A percentile compares a stretch with the other conserved stretches of the same genome.
These are phyloP conservation scores for Lentinula detonsa DNA, from an alignment of 768 basidiomycete species.

Conservation along the genomic window DNA sequence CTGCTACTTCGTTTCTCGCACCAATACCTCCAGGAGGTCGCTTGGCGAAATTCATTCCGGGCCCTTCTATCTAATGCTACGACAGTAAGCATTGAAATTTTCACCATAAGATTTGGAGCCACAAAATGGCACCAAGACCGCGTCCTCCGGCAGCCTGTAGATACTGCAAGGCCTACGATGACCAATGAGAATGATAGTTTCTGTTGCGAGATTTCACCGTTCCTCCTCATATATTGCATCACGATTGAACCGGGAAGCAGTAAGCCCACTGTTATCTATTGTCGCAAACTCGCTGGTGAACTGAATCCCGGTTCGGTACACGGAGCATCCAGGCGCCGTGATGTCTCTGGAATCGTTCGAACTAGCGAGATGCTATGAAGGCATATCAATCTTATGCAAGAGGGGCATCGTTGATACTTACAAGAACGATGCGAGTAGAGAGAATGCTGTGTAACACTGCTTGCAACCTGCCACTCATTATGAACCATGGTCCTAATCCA, in stretches of 20 bases:
- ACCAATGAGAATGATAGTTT: too few species aligned
- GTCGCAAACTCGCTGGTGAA: slow-evolving; percentile 2
- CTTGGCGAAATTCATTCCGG: too few species aligned
- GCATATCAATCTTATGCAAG: not conserved
- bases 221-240: too few species aligned
- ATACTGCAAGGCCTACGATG: too few species aligned
- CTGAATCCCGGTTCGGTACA: not conserved
- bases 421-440: slow-evolving; percentile 14
- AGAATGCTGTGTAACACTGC: slow-evolving; percentile 16
- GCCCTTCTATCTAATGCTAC: too few species aligned
- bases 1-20: too few species aligned
- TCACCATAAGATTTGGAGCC: too few species aligned
- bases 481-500: not conserved
- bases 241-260: not conserved
- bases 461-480: slow-evolving; percentile 9
- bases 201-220: too few species aligned
- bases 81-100: too few species aligned
- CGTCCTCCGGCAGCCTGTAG: too few species aligned
- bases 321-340: slow-evolving; percentile 1
- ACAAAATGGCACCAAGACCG: too few species aligned
- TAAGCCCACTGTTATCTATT: not conserved
- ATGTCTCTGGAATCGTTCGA: slow-evolving; percentile 3
- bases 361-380: not conserved
- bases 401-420: not conserved
- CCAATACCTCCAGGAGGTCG: too few species aligned